Evolutionary conservation across 2,329 filamentous ascomycete genomes (phyloP), one percentile per base, ranked within the genome.

Genomic region (Colletotrichum incanum): DNA sequence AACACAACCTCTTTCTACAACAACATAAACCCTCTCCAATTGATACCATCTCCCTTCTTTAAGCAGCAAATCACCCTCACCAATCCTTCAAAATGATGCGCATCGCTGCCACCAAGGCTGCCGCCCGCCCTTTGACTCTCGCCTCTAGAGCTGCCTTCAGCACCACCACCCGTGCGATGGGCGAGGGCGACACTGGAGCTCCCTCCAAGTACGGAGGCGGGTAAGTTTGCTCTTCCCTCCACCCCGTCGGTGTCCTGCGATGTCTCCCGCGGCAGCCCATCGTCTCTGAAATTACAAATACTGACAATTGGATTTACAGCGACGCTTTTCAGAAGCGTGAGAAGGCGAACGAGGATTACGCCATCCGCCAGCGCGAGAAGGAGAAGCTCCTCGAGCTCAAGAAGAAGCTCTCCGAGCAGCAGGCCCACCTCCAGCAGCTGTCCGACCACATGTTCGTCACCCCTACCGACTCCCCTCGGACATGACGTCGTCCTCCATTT

Each of bases 261-360:
- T 20, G 7, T 39, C 7, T 20, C 37, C n/a, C n/a, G 7, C 34
- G 2, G 14, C n/a, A 26, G 37, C 6, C 14, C 1, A 58, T 28
- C n/a, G 26, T 37, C n/a, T 41, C n/a, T 34, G 7, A 18, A 3
- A 18, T 55, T 65, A 20, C n/a, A 11, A 12, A 43, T 45, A 43
- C 56, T 58, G 47, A 67, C 68, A 63, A 61, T 74, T 67, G 73
- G 74, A 74, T 43, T 58, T 59, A 77, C 76, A 97, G 96, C 78
- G 96, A 99, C 81, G 91, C 94, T 69, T 99, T 98, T 90, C 94
- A 92, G 86, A 93, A 93, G 86, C 94, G 96, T 78, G 96, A 99
- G 86, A 90, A 92, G 81, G 96, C 96, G 76, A 89, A 86, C 81
- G 96, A 98, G 87, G 92, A 95, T 82, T 90, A 90, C 77, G 94